These are phyloP conservation scores for Sambucus nigra DNA, from an alignment of 129 eudicot species.

Conservation along the genomic window DNA sequence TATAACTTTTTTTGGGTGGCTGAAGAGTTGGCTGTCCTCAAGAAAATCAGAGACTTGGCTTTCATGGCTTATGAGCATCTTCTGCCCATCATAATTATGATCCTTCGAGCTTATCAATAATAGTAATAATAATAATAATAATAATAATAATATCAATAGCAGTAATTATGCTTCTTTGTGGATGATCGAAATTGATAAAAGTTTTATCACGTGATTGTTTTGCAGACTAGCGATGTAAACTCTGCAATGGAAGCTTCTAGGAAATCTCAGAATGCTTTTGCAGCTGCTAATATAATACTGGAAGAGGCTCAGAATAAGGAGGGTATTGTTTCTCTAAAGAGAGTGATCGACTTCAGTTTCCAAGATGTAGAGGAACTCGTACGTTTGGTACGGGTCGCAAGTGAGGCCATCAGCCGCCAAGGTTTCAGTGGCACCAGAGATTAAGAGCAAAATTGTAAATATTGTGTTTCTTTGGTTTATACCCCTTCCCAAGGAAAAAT, in stretches of 20 bases:
- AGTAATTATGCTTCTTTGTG: background rate
- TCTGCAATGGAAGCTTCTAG: conserved; percentile 87
- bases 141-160: no score
- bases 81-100: background rate
- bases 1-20: no score
- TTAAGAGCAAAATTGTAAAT: conserved; percentile 35
- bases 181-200: background rate
- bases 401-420: conserved; percentile 43
- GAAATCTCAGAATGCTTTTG: conserved; percentile 50
- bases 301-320: conserved; percentile 53
- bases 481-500: conserved; percentile 14
- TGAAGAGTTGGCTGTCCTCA: no score
- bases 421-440: conserved; percentile 37
- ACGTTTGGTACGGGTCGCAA: conserved; percentile 56
- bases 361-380: conserved; percentile 69
- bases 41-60: no score
- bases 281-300: conserved; percentile 32
- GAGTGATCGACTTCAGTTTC: conserved; percentile 74
- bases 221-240: conserved; percentile 57
- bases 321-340: conserved; percentile 40
- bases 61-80: no score
- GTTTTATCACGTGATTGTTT: no score
- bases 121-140: no score
- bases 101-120: no score
- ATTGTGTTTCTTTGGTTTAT: conserved; percentile 22